Evolutionary conservation across 1,284 basidiomycete genomes (phyloP).

Genomic region (Abortiporus biennis): DNA sequence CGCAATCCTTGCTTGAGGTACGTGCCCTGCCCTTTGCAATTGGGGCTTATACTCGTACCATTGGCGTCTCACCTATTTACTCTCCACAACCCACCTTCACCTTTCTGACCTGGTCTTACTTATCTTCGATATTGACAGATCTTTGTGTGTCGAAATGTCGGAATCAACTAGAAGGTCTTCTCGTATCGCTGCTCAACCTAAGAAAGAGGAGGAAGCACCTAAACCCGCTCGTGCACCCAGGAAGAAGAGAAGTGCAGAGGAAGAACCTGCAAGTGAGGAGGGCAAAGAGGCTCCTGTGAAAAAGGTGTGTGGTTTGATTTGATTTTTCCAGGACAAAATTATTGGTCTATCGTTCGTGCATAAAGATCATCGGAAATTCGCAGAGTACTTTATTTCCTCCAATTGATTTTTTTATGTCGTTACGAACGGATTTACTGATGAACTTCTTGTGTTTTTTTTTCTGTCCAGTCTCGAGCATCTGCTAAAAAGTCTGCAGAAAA

Average conservation of each 20-base stretch:
- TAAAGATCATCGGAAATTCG: background rate
- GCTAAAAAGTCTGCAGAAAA: too few relatives aligned
- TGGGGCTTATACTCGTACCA: too few relatives aligned
- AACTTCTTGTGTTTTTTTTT: background rate
- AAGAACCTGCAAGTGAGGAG: slow-evolving; percentile 12
- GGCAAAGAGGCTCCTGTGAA: slow-evolving; percentile 20
- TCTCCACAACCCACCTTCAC: too few relatives aligned
- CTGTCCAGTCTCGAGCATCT: background rate
- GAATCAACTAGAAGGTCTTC: slow-evolving; percentile 22
- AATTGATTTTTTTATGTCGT: too few relatives aligned
- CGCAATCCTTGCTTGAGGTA: too few relatives aligned
- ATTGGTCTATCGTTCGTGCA: background rate
- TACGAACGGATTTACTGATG: background rate
- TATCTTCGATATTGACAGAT: too few relatives aligned
- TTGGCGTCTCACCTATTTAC: too few relatives aligned
- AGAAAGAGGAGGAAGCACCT: slow-evolving; percentile 16
- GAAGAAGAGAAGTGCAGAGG: slow-evolving; percentile 22
- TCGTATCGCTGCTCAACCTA: slow-evolving; percentile 25
- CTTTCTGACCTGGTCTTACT: too few relatives aligned
- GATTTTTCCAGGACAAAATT: background rate
- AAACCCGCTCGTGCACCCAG: slow-evolving; percentile 16
- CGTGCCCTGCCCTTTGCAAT: too few relatives aligned
- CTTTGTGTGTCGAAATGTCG: too few relatives aligned
- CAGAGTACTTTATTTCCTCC: background rate
- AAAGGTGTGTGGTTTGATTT: slow-evolving; percentile 18